Conservation (phyloP, 2,329 filamentous ascomycete species). For the Parastagonospora nodorum region DNA sequence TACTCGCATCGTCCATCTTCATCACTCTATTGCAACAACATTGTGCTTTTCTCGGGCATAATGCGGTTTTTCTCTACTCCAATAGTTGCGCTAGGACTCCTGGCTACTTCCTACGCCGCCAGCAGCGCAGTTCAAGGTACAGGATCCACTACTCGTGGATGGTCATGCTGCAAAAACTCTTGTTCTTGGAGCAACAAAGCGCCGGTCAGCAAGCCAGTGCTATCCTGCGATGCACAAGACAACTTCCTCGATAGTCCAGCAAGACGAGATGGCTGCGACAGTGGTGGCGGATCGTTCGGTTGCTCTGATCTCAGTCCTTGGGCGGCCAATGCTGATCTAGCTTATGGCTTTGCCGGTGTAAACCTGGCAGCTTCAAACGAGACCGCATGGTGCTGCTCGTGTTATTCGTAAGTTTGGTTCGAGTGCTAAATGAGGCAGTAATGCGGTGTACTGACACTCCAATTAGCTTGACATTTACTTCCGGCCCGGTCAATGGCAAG, state of each 20-base stretch:
- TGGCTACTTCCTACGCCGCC: not conserved
- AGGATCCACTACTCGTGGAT: slow-evolving; percentile 23
- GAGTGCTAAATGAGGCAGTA: no score
- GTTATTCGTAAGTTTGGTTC: slow-evolving; percentile 55
- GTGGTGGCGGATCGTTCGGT: slow-evolving; percentile 55
- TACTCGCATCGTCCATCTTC: no score
- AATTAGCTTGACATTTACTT: slow-evolving; percentile 58
- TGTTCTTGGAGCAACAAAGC: slow-evolving; percentile 64
- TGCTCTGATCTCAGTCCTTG: slow-evolving; percentile 66
- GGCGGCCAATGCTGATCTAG: slow-evolving; percentile 59
- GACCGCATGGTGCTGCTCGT: slow-evolving; percentile 65
- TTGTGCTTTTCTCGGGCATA: not conserved
- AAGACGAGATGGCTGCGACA: slow-evolving; percentile 57
- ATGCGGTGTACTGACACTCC: not conserved
- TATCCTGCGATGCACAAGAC: slow-evolving; percentile 59
- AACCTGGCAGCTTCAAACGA: slow-evolving; percentile 60
- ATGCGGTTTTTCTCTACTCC: not conserved
- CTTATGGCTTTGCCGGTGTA: slow-evolving; percentile 68
- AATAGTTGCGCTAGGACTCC: not conserved
- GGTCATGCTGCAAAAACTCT: slow-evolving; percentile 45
- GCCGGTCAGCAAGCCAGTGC: slow-evolving; percentile 54
- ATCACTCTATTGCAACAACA: no score
- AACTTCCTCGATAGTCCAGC: slow-evolving; percentile 56
- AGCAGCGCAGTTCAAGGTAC: slow-evolving; percentile 20
- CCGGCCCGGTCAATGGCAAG: slow-evolving; percentile 60